Evolutionary conservation across 2,329 filamentous ascomycete genomes (phyloP).

Genomic region (Talaromyces funiculosus): DNA sequence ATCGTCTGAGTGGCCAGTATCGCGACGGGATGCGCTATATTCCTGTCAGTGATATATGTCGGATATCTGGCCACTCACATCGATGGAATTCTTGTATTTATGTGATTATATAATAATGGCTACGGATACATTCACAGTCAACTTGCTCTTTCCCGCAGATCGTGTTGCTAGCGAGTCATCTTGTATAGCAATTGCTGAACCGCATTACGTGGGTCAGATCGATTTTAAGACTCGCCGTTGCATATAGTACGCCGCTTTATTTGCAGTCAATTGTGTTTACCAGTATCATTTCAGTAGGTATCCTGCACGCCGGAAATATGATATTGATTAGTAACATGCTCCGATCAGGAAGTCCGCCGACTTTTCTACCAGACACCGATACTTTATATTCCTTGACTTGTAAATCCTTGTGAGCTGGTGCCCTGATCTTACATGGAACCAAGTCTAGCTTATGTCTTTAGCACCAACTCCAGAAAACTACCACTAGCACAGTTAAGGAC

Average conservation of each 20-base stretch:
- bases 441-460: neutral
- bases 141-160: too few species aligned
- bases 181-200: neutral
- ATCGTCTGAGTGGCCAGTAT: slow-evolving; percentile 10
- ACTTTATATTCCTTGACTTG: neutral
- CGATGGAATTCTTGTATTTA: neutral
- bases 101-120: slow-evolving; percentile 4
- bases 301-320: neutral
- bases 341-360: neutral
- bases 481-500: neutral
- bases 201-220: neutral
- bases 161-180: neutral
- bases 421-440: neutral
- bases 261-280: neutral
- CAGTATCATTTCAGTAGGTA: neutral
- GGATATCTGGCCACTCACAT: neutral
- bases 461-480: neutral
- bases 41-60: slow-evolving; percentile 11
- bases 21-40: neutral
- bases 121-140: neutral
- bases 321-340: neutral
- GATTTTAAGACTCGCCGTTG: neutral
- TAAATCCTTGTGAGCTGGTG: neutral
- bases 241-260: too few species aligned
- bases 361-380: neutral